A percentile compares a stretch with the other conserved stretches of the same genome.
phyloP scores from a whole-genome alignment of 1,284 basidiomycete genomes.

The Cutaneotrichosporon sp. region DNA sequence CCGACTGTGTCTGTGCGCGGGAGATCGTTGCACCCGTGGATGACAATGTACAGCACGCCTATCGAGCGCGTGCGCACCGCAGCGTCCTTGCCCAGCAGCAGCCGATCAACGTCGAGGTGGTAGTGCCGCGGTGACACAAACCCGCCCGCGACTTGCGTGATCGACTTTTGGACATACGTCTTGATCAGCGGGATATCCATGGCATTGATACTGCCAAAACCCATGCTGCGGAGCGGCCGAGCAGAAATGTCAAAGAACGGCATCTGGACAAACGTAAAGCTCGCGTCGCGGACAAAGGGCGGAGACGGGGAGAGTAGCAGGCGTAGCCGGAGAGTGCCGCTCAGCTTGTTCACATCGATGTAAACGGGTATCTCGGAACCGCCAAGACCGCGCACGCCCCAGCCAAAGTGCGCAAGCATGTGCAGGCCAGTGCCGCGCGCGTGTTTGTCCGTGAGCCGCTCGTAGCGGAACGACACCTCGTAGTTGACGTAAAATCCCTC shows the following conservation, averaged over 20 bases:
- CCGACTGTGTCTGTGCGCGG: slow-evolving; percentile 44
- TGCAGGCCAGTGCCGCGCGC: slow-evolving; percentile 42
- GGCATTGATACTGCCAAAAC: slow-evolving; percentile 41
- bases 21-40: slow-evolving; percentile 40
- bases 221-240: slow-evolving; percentile 36
- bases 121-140: slow-evolving; percentile 46
- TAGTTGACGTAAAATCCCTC: slow-evolving; percentile 46
- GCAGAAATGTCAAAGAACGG: slow-evolving; percentile 48
- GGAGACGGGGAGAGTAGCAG: slow-evolving; percentile 45
- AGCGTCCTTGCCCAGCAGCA: slow-evolving; percentile 42
- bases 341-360: slow-evolving; percentile 37
- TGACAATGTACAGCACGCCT: slow-evolving; percentile 43
- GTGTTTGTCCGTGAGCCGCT: slow-evolving; percentile 19
- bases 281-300: slow-evolving; percentile 44
- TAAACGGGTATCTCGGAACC: slow-evolving; percentile 42
- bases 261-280: slow-evolving; percentile 42
- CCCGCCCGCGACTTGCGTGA: slow-evolving; percentile 40
- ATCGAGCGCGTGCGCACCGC: slow-evolving; percentile 34
- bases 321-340: slow-evolving; percentile 35
- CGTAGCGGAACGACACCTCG: slow-evolving; percentile 44
- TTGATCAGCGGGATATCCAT: slow-evolving; percentile 47
- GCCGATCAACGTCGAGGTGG: slow-evolving; percentile 45
- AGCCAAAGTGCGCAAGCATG: slow-evolving; percentile 43
- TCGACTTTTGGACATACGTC: slow-evolving; percentile 40
- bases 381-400: slow-evolving; percentile 44